Conservation (phyloP, 768 basidiomycete species). For the Botryobasidium botryosum region DNA sequence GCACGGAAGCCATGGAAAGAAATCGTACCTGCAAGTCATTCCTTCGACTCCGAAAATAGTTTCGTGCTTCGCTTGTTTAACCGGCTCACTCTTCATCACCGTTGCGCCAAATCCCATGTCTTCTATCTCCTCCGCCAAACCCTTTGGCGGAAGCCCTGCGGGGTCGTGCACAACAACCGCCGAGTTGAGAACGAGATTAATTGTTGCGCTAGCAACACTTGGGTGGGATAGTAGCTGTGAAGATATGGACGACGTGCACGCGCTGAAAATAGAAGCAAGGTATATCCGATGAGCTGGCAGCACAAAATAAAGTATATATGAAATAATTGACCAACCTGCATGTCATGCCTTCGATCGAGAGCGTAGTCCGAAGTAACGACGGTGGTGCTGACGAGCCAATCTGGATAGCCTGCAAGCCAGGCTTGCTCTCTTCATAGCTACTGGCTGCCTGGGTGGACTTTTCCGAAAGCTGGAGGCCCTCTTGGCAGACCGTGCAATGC, state of each 20-base stretch:
- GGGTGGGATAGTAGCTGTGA: constrained; percentile 6
- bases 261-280: constrained; percentile 1
- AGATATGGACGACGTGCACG: constrained; percentile 16
- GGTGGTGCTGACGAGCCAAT: neutral
- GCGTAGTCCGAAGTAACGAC: neutral
- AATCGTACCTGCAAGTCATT: constrained; percentile 13
- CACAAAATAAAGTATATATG: neutral
- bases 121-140: constrained; percentile 6
- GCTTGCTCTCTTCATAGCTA: too few relatives aligned
- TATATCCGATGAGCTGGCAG: neutral
- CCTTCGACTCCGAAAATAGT: constrained; percentile 9
- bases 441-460: too few relatives aligned
- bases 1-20: neutral
- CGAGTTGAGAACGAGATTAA: constrained; percentile 13
- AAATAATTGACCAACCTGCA: constrained; percentile 13
- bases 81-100: neutral
- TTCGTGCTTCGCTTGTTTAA: neutral
- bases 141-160: neutral
- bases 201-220: constrained; percentile 9
- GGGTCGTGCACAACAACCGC: constrained; percentile 12
- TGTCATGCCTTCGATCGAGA: constrained; percentile 19
- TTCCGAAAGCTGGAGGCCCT: neutral
- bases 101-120: constrained; percentile 8
- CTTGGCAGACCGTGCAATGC: constrained; percentile 3
- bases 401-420: too few relatives aligned